phyloP scores from a whole-genome alignment of 2,329 filamentous ascomycete species.

The Thermochaetoides dissita region DNA sequence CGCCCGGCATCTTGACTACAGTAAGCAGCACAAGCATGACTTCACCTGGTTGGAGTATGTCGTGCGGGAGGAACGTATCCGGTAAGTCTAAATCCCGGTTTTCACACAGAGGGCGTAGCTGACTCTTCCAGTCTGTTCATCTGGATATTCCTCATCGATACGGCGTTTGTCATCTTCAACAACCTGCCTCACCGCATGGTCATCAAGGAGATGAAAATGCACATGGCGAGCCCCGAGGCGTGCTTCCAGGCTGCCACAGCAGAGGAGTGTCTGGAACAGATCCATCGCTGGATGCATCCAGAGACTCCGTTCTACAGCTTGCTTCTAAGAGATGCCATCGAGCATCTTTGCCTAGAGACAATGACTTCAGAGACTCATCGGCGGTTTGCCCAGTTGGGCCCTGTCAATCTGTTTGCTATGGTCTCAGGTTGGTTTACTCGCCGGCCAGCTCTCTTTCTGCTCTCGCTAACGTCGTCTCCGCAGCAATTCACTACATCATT shows the following conservation, averaged over 20 bases:
- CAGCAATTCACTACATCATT: slow-evolving; percentile 20
- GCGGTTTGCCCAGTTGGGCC: slow-evolving; percentile 13
- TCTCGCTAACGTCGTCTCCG: neutral
- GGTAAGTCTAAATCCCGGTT: slow-evolving; percentile 11
- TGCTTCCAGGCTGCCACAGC: slow-evolving; percentile 24
- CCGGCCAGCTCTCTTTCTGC: neutral
- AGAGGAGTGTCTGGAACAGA: slow-evolving; percentile 20
- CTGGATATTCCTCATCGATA: slow-evolving; percentile 25
- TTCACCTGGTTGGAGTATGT: slow-evolving; percentile 23
- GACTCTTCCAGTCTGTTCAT: slow-evolving; percentile 15
- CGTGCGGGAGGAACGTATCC: slow-evolving; percentile 22
- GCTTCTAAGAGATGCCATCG: slow-evolving; percentile 15
- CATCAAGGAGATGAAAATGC: slow-evolving; percentile 25
- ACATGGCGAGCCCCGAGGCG: slow-evolving; percentile 21
- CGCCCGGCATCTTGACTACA: slow-evolving; percentile 18
- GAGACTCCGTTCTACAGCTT: slow-evolving; percentile 15
- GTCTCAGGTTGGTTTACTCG: slow-evolving; percentile 13
- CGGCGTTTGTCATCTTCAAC: slow-evolving; percentile 27
- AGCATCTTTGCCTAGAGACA: slow-evolving; percentile 15
- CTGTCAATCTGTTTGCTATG: slow-evolving; percentile 18
- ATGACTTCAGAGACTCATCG: slow-evolving; percentile 9
- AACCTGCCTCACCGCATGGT: slow-evolving; percentile 27
- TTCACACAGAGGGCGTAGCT: neutral
- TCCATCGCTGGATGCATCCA: slow-evolving; percentile 16
- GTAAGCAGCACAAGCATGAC: slow-evolving; percentile 14